phyloP scores from a whole-genome alignment of 2,329 filamentous ascomycete species.

The Elsinoe necatrix region DNA sequence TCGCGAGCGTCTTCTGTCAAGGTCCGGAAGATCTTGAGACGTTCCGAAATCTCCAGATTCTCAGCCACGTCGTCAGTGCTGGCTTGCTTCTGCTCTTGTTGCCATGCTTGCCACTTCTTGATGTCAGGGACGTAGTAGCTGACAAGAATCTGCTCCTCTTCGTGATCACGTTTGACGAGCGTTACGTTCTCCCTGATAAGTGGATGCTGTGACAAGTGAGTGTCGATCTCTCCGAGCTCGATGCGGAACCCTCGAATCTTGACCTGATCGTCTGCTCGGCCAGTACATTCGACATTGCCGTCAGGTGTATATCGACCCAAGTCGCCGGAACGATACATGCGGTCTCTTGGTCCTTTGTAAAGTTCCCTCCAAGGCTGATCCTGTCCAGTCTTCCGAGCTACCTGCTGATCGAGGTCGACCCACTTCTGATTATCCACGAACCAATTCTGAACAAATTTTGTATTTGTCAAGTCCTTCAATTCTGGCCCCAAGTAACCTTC shows the following conservation, averaged over 20 bases:
- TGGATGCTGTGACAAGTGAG: constrained; percentile 63
- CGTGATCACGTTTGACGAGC: constrained; percentile 69
- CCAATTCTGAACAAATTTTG: constrained; percentile 81
- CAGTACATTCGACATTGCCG: constrained; percentile 68
- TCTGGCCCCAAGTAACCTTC: constrained; percentile 64
- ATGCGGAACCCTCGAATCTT: constrained; percentile 96
- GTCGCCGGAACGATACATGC: constrained; percentile 81
- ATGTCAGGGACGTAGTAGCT: constrained; percentile 84
- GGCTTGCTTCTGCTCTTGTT: constrained; percentile 38
- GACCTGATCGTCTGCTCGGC: constrained; percentile 78
- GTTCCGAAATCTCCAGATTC: constrained; percentile 25
- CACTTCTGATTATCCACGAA: constrained; percentile 68
- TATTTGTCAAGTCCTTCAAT: constrained; percentile 52
- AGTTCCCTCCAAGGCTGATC: constrained; percentile 68
- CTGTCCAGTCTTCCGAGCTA: constrained; percentile 38
- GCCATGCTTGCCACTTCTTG: constrained; percentile 62
- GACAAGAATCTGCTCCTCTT: constrained; percentile 78
- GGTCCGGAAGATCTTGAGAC: constrained; percentile 52
- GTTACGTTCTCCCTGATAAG: constrained; percentile 80
- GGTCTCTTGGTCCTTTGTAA: constrained; percentile 74
- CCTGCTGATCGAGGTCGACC: constrained; percentile 54
- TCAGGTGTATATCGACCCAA: constrained; percentile 64
- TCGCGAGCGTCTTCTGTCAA: constrained; percentile 55
- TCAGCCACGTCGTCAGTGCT: constrained; percentile 19
- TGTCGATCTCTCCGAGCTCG: constrained; percentile 89